These are phyloP conservation scores for Spergularia bocconei DNA, from an alignment of 148 eudicot genomes.

Conservation along the genomic window DNA sequence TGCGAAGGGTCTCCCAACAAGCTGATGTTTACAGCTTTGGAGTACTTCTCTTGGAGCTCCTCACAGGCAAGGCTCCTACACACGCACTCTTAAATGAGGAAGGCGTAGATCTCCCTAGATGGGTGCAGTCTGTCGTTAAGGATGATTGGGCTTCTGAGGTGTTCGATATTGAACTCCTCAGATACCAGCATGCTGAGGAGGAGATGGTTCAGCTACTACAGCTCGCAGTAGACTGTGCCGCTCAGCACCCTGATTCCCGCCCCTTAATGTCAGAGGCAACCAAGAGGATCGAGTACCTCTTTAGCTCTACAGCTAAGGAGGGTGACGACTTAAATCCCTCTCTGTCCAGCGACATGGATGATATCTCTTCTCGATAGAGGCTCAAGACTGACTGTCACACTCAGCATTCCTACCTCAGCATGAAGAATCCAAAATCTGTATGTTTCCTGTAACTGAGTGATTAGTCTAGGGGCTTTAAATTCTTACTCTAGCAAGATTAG, in stretches of 20 bases:
- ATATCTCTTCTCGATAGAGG: slow-evolving; percentile 16
- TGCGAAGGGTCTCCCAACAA: slow-evolving; percentile 31
- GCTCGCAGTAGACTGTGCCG: slow-evolving; percentile 37
- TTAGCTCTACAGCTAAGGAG: slow-evolving; percentile 16
- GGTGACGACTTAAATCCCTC: slow-evolving; percentile 1
- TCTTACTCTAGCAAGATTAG: slow-evolving; percentile 14
- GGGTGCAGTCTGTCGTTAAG: slow-evolving; percentile 41
- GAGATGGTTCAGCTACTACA: slow-evolving; percentile 42
- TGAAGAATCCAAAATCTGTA: not conserved
- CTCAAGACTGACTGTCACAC: too few species aligned
- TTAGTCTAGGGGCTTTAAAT: slow-evolving; percentile 16
- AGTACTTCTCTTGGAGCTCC: slow-evolving; percentile 43
- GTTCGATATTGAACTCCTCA: slow-evolving; percentile 40
- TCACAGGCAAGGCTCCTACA: slow-evolving; percentile 45
- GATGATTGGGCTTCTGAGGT: slow-evolving; percentile 46
- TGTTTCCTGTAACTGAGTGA: not conserved
- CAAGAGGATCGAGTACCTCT: slow-evolving; percentile 23
- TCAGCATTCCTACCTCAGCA: not conserved
- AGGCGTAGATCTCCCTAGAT: slow-evolving; percentile 41
- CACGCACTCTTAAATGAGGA: slow-evolving; percentile 39
- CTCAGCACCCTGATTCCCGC: slow-evolving; percentile 38
- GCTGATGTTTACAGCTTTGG: slow-evolving; percentile 46
- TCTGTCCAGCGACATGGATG: slow-evolving; percentile 3
- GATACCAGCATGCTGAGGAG: slow-evolving; percentile 39
- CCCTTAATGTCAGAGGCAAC: slow-evolving; percentile 37